These are phyloP conservation scores for Colletotrichum somersetense DNA, from an alignment of 2,329 filamentous ascomycete species.

Conservation along the genomic window DNA sequence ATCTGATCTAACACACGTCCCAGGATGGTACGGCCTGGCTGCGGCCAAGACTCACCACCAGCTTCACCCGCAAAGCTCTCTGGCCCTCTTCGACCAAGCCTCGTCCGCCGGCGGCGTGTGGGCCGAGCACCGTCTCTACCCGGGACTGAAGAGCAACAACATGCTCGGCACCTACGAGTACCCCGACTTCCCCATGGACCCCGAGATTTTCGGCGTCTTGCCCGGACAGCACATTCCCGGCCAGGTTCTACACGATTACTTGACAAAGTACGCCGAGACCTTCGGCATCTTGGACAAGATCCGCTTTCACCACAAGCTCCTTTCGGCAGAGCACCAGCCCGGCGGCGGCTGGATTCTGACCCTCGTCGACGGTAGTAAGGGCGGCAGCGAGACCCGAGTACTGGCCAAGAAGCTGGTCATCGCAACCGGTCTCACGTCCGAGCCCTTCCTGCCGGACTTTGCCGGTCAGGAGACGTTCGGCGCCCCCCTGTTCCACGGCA, in stretches of 20 bases:
- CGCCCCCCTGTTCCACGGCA: constrained; percentile 63
- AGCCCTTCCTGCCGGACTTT: constrained; percentile 61
- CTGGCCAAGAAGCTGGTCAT: constrained; percentile 62
- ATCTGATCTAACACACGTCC: constrained; percentile 7
- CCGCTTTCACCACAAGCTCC: constrained; percentile 55
- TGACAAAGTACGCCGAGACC: constrained; percentile 58
- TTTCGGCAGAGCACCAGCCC: constrained; percentile 57
- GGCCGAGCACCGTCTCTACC: constrained; percentile 75
- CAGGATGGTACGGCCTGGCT: constrained; percentile 68
- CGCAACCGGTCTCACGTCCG: constrained; percentile 68
- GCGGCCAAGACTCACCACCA: constrained; percentile 72
- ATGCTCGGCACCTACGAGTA: constrained; percentile 80
- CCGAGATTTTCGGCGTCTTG: constrained; percentile 62
- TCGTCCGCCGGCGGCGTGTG: constrained; percentile 76
- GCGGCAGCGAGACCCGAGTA: constrained; percentile 46
- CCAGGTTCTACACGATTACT: constrained; percentile 60
- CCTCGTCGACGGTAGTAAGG: constrained; percentile 39
- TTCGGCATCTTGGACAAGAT: constrained; percentile 58
- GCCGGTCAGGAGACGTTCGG: constrained; percentile 60
- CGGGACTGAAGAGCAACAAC: constrained; percentile 80
- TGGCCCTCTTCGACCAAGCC: constrained; percentile 70
- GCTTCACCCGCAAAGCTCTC: constrained; percentile 66
- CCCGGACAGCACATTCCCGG: constrained; percentile 63
- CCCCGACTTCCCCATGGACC: constrained; percentile 78
- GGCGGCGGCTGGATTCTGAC: constrained; percentile 59